Evolutionary conservation across 192 early-diverging fungal species (phyloP), one percentile per base, ranked within the genome.

Genomic region (Powellomyces hirtus): DNA sequence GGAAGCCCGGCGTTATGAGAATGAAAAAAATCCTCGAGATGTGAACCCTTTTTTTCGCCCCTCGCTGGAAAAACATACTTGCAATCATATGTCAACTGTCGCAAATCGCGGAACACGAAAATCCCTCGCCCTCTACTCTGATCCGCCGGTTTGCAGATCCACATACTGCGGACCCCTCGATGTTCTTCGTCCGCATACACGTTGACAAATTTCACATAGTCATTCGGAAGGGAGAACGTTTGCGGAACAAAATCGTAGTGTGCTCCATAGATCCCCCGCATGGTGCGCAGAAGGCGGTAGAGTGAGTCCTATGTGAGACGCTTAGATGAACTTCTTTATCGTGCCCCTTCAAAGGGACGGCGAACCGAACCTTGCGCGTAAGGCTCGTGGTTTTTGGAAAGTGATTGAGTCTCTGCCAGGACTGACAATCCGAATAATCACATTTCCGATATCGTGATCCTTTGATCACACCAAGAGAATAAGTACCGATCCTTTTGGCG

Each of bases 91-190:
- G 64, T 65, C 26, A 79, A 58, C n/a, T 79, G 70, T 22, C 73
- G 40, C 29, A 82, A 38, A 30, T 79, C 68, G 38, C 55, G 70
- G 64, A 82, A 79, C 49, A 82, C 75, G 52, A 75, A 79, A 11
- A 82, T 77, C 29, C 78, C 78, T 37, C 81, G 13, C 2, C 81
- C 81, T 18, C 81, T 62, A 56, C 74, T 76, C 38, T 77, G 53
- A 66, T 82, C 81, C 18, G 77, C 75, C 4, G 81, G 81, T 55
- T 82, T 82, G 61, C 77, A 82, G 22, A 82, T 82, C 81, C 81
- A 82, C 4, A 66, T 46, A 13, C 26, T 45, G 2, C 22, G 13
- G 22, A 13, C 30, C 11, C 35, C 8, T 4, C 59, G 16, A 24
- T 77, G 75, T 11, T 73, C 70, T 35, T 79, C 77, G 27, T 71